Conservation (phyloP, 345 rosid species). For the Erucastrum elatum region DNA sequence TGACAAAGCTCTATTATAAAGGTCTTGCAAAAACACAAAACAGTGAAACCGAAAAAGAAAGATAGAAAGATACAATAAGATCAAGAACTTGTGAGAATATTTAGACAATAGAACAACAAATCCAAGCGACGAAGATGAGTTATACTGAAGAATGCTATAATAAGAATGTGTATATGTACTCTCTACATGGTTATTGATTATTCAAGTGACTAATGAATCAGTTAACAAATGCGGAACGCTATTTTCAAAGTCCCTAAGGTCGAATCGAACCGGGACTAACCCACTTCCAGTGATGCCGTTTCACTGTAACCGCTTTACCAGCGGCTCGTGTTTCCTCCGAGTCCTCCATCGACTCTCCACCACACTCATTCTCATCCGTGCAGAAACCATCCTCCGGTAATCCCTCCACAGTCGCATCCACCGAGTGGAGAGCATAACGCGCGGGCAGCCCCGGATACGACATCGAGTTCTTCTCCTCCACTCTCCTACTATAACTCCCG, state of each 20-base stretch:
- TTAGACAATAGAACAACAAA: neutral
- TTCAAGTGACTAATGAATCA: neutral
- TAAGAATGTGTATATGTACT: neutral
- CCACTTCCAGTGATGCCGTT: slow-evolving; percentile 89
- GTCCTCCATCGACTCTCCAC: slow-evolving; percentile 31
- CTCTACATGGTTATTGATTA: neutral
- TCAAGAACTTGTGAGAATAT: slow-evolving; percentile 12
- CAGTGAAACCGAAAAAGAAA: neutral
- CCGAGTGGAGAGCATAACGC: slow-evolving; percentile 65
- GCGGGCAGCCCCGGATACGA: slow-evolving; percentile 91
- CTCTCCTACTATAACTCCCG: slow-evolving; percentile 54
- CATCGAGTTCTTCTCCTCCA: slow-evolving; percentile 69
- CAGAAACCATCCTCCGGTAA: slow-evolving; percentile 80
- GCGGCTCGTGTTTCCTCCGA: slow-evolving; percentile 44
- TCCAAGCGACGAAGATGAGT: too few relatives aligned
- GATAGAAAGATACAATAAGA: neutral
- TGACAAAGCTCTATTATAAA: neutral
- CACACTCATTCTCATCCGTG: slow-evolving; percentile 71
- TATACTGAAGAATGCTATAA: neutral
- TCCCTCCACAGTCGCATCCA: slow-evolving; percentile 73
- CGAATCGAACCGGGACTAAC: slow-evolving; percentile 57
- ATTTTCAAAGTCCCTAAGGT: slow-evolving; percentile 29
- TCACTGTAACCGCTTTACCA: slow-evolving; percentile 64
- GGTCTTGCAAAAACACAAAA: neutral
- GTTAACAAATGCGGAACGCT: neutral